Percentiles rank a stretch among this genome's conserved stretches.
These are phyloP conservation scores for Lathyrus aphaca DNA, from an alignment of 306 rosid genomes.

Conservation along the genomic window DNA sequence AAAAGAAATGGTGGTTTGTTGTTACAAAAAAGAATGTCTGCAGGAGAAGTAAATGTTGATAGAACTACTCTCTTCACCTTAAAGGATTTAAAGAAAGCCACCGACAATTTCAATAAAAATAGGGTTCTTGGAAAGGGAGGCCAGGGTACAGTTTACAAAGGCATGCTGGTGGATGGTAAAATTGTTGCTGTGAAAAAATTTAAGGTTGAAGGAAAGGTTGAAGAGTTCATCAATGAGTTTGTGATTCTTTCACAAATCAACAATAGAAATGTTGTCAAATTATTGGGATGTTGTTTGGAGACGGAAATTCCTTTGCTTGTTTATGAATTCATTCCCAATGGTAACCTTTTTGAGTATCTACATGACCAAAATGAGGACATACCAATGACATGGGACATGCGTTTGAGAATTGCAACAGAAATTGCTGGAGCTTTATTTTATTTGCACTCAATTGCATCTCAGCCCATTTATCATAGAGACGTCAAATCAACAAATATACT, in stretches of 20 bases:
- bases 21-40: constrained; percentile 35
- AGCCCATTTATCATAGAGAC: constrained; percentile 48
- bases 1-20: constrained; percentile 47
- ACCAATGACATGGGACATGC: constrained; percentile 41
- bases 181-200: constrained; percentile 46
- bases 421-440: constrained; percentile 44
- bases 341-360: constrained; percentile 36
- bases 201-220: constrained; percentile 34
- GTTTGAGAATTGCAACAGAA: constrained; percentile 42
- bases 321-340: constrained; percentile 33
- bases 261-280: constrained; percentile 45
- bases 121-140: constrained; percentile 51
- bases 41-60: constrained; percentile 29
- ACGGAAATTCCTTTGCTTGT: background rate
- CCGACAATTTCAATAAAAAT: constrained; percentile 33
- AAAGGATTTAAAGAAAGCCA: constrained; percentile 43
- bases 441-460: constrained; percentile 44
- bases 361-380: constrained; percentile 35
- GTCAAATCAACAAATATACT: constrained; percentile 47
- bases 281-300: constrained; percentile 21
- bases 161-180: constrained; percentile 41
- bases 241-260: constrained; percentile 45
- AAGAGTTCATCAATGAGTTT: constrained; percentile 43
- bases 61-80: constrained; percentile 32
- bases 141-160: constrained; percentile 51